Percentiles rank a stretch among this genome's conserved stretches.
Evolutionary conservation across 1,284 basidiomycete genomes (phyloP).

Genomic region (Apiotrichum sp.): DNA sequence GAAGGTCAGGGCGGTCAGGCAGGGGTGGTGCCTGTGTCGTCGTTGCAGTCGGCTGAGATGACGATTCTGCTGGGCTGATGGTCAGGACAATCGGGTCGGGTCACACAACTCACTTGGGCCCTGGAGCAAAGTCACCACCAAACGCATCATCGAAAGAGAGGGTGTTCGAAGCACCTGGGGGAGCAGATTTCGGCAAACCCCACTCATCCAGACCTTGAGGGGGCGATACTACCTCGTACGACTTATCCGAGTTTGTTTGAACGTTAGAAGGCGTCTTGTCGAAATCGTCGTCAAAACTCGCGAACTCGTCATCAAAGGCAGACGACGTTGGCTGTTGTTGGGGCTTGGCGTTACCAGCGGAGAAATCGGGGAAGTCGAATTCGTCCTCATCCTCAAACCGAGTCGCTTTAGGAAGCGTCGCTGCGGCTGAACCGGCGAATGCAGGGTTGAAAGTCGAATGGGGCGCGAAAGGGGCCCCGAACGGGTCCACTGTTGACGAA

Average conservation of each 20-base stretch:
- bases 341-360: slow-evolving; percentile 39
- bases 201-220: slow-evolving; percentile 23
- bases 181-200: slow-evolving; percentile 10
- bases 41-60: not conserved
- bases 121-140: slow-evolving; percentile 40
- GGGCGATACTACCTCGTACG: slow-evolving; percentile 39
- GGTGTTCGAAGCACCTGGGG: slow-evolving; percentile 12
- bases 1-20: slow-evolving; percentile 27
- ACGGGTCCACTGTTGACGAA: not conserved
- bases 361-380: slow-evolving; percentile 67
- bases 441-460: too few relatives aligned
- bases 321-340: not conserved
- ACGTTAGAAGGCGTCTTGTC: slow-evolving; percentile 22
- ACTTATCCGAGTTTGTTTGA: slow-evolving; percentile 24
- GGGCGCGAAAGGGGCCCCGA: not conserved
- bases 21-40: slow-evolving; percentile 19
- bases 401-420: not conserved
- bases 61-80: not conserved
- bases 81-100: not conserved
- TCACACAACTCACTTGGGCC: slow-evolving; percentile 3
- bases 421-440: too few relatives aligned
- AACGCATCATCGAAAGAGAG: slow-evolving; percentile 56
- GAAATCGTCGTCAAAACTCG: slow-evolving; percentile 51
- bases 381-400: slow-evolving; percentile 79
- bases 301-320: slow-evolving; percentile 45